These are phyloP conservation scores for Clavispora phyllophila DNA, from an alignment of 805 yeast genomes.

Conservation along the genomic window DNA sequence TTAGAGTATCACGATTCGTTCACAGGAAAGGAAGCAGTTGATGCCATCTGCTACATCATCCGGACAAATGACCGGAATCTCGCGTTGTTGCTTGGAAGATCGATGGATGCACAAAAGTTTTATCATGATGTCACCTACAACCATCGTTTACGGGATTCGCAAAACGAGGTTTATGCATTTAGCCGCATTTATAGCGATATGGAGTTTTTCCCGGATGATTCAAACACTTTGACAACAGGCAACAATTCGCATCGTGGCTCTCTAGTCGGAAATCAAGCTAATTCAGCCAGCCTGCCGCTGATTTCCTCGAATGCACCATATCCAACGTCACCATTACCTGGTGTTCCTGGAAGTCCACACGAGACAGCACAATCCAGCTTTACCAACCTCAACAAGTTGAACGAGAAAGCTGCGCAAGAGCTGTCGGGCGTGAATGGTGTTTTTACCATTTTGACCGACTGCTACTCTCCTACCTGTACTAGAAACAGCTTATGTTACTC, in stretches of 20 bases:
- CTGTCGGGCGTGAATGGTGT: slow-evolving; percentile 72
- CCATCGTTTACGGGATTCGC: slow-evolving; percentile 85
- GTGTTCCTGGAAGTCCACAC: slow-evolving; percentile 14
- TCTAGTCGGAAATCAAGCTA: slow-evolving; percentile 14
- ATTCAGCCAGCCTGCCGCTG: slow-evolving; percentile 14
- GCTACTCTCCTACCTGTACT: slow-evolving; percentile 96
- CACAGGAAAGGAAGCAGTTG: slow-evolving; percentile 92
- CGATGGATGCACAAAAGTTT: slow-evolving; percentile 88
- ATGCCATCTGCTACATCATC: slow-evolving; percentile 77
- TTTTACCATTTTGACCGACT: slow-evolving; percentile 85
- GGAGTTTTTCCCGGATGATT: slow-evolving; percentile 35
- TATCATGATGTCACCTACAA: slow-evolving; percentile 96
- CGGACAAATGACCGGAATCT: slow-evolving; percentile 87
- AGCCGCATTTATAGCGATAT: slow-evolving; percentile 48
- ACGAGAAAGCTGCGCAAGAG: slow-evolving; percentile 13
- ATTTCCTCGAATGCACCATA: slow-evolving; percentile 17
- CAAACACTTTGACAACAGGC: slow-evolving; percentile 15
- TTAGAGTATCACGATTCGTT: slow-evolving; percentile 88
- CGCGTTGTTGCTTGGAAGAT: slow-evolving; percentile 83
- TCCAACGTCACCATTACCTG: slow-evolving; percentile 14
- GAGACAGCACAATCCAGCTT: slow-evolving; percentile 12
- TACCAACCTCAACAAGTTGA: slow-evolving; percentile 13
- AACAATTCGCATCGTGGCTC: slow-evolving; percentile 28
- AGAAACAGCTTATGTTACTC: slow-evolving; percentile 85
- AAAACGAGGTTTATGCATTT: slow-evolving; percentile 82